A percentile compares a stretch with the other conserved stretches of the same genome.
Evolutionary conservation across 2,329 filamentous ascomycete species (phyloP).

Genomic region (Colletotrichum nymphaeae): DNA sequence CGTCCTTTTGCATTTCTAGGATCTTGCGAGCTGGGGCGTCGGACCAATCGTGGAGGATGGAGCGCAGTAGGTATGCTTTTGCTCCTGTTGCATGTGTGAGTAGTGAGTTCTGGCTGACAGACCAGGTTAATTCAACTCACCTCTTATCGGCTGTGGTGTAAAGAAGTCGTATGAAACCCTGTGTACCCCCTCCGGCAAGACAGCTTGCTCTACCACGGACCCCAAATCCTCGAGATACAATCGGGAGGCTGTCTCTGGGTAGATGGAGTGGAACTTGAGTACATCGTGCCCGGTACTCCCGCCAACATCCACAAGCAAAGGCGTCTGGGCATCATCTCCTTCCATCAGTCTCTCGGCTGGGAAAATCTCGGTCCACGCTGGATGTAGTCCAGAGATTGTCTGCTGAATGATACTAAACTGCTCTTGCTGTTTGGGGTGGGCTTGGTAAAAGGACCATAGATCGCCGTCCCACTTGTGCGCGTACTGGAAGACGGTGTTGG

Average conservation of each 20-base stretch:
- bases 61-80: slow-evolving; percentile 63
- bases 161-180: slow-evolving; percentile 49
- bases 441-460: slow-evolving; percentile 9
- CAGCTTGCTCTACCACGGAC: background rate
- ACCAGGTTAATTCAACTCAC: background rate
- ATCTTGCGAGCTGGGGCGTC: slow-evolving; percentile 55
- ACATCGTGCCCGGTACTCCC: slow-evolving; percentile 6
- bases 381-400: slow-evolving; percentile 1
- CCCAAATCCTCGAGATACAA: background rate
- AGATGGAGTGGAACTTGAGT: background rate
- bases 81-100: slow-evolving; percentile 39
- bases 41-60: slow-evolving; percentile 67
- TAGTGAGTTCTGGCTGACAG: background rate
- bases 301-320: slow-evolving; percentile 8
- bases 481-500: background rate
- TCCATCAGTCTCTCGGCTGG: background rate
- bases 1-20: slow-evolving; percentile 53
- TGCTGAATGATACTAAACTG: slow-evolving; percentile 16
- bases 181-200: background rate
- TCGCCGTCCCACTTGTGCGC: slow-evolving; percentile 5
- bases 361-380: background rate
- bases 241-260: background rate
- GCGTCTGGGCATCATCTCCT: background rate
- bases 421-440: slow-evolving; percentile 6
- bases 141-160: slow-evolving; percentile 46